Base-by-base conservation (phyloP, 768 basidiomycete genomes). In the Leccinellum luteum region DNA sequence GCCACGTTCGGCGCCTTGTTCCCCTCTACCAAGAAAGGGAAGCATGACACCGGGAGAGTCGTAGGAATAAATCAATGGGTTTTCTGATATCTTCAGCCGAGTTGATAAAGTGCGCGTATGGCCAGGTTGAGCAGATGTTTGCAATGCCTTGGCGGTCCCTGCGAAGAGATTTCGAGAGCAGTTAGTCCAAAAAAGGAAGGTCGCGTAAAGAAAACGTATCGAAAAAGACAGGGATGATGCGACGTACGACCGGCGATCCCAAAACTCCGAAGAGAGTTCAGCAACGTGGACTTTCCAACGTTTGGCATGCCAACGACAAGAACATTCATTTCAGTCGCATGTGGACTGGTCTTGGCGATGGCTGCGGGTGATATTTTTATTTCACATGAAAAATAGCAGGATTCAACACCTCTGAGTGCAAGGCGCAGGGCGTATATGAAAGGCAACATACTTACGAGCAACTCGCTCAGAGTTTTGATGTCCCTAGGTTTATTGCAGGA, bases 301-400 rank as follows among this genome's bases (percentile, higher is more conserved):
- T 98, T 98, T 17, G 97, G 97, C 96, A 99, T 98, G 23, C 97
- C 97, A 57, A 97, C 87, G 23, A 98, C 93, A 3, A 98, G 81
- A 7, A 98, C 88, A 65, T 94, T 94, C 63, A 92, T 75, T 69
- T 90, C 90, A 64, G 85, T 83, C 48, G 84, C 80, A 60, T 90
- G 82, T 51, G 84, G 84, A 68, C 86, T 81, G 43, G 78, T 77
- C 65, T 83, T 84, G 31, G 90, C 88, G 63, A 91, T 80, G 64
- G 83, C 90, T 92, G 50, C 15, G 59, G 30, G 3, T 15, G 25
- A 13, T 32, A 47, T 35, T 56, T 47, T 57, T n/a, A 21, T 60
- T 23, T n/a, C 17, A 34, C 28, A 38, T 28, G 15, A 41, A 61
- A 13, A 48, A 44, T 25, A 51, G n/a, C 27, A 43, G 35, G 31